Evolutionary conservation across 352 stramenopile genomes (phyloP).

Genomic region (Pythium sukuiense): DNA sequence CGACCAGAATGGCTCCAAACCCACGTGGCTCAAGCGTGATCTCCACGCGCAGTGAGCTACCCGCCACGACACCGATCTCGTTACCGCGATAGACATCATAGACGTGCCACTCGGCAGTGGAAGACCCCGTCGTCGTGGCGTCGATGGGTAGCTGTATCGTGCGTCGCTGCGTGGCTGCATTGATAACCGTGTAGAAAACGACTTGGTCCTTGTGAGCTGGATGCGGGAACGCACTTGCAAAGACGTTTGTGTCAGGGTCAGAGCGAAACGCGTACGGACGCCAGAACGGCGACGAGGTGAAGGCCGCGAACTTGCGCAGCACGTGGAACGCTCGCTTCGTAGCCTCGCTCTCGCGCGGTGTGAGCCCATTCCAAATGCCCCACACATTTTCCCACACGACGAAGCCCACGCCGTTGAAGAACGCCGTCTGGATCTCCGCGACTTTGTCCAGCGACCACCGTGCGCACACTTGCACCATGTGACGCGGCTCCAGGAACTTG

Average conservation of each 20-base stretch:
- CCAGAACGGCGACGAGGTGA: slow-evolving; percentile 49
- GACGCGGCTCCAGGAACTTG: slow-evolving; percentile 79
- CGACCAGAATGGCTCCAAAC: slow-evolving; percentile 58
- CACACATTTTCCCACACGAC: slow-evolving; percentile 90
- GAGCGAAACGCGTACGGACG: slow-evolving; percentile 41
- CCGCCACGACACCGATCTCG: slow-evolving; percentile 26
- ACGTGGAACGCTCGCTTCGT: slow-evolving; percentile 64
- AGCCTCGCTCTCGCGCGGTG: slow-evolving; percentile 61
- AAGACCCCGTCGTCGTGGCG: slow-evolving; percentile 18
- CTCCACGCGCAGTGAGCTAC: slow-evolving; percentile 9
- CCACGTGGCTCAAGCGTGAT: slow-evolving; percentile 51
- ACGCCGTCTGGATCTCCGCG: slow-evolving; percentile 62
- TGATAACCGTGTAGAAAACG: slow-evolving; percentile 69
- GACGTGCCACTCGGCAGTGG: slow-evolving; percentile 25
- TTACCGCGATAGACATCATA: slow-evolving; percentile 72
- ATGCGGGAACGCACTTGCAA: slow-evolving; percentile 36
- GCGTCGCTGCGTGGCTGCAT: slow-evolving; percentile 29
- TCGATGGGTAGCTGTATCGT: slow-evolving; percentile 40
- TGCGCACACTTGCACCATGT: slow-evolving; percentile 84
- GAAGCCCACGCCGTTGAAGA: slow-evolving; percentile 88
- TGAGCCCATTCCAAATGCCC: slow-evolving; percentile 87
- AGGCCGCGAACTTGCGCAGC: slow-evolving; percentile 53
- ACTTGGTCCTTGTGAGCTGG: slow-evolving; percentile 20
- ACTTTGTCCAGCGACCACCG: slow-evolving; percentile 78
- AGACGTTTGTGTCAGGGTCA: slow-evolving; percentile 32